These are phyloP conservation scores for Phytophthora melonis DNA, from an alignment of 352 stramenopile species.

Conservation along the genomic window DNA sequence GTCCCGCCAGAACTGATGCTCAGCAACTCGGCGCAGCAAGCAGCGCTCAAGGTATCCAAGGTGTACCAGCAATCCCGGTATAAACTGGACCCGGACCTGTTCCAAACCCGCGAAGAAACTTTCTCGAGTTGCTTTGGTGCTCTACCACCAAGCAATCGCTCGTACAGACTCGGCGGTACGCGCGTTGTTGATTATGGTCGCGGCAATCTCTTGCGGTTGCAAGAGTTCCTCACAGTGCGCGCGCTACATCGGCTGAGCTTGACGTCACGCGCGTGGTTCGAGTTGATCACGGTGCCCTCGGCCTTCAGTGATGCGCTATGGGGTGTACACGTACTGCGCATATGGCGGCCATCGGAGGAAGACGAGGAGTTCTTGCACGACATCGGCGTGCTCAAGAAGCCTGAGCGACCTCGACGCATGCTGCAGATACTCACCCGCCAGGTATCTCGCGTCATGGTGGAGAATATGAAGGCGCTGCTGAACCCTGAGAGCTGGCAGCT, in stretches of 20 bases:
- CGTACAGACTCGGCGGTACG: background rate
- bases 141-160: conserved; percentile 24
- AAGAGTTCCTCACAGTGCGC: conserved; percentile 56
- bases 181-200: conserved; percentile 26
- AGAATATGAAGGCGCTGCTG: conserved; percentile 65
- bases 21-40: conserved; percentile 19
- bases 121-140: conserved; percentile 47
- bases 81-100: conserved; percentile 54
- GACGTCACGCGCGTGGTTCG: conserved; percentile 55
- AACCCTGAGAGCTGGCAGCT: conserved; percentile 64
- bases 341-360: conserved; percentile 46
- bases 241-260: conserved; percentile 59
- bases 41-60: conserved; percentile 29
- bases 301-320: conserved; percentile 53
- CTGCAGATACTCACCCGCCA: conserved; percentile 64
- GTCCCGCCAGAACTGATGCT: conserved; percentile 21
- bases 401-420: conserved; percentile 53
- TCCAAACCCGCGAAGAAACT: conserved; percentile 40
- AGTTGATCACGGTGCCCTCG: conserved; percentile 51
- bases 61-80: conserved; percentile 56
- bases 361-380: conserved; percentile 50
- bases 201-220: conserved; percentile 53
- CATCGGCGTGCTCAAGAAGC: conserved; percentile 52
- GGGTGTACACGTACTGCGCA: conserved; percentile 54
- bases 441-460: conserved; percentile 48